Evolutionary conservation across 768 basidiomycete species (phyloP).

Genomic region (Hebeloma cylindrosporum): DNA sequence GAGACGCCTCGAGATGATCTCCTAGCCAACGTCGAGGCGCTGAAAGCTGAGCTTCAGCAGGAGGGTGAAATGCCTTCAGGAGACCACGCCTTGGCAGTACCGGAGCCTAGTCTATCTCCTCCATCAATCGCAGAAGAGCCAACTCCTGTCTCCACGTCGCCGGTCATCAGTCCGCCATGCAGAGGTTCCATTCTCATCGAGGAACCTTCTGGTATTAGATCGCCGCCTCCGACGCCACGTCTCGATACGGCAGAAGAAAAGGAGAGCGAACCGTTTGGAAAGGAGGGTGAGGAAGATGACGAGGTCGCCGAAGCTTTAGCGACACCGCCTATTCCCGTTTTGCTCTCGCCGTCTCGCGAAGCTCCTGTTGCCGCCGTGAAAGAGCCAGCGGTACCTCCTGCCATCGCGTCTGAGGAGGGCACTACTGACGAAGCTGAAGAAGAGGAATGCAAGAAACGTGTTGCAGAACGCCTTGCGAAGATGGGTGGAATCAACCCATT

Average conservation of each 20-base stretch:
- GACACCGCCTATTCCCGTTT: too few species aligned
- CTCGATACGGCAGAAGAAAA: not conserved
- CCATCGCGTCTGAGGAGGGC: not conserved
- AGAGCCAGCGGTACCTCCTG: not conserved
- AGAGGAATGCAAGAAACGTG: conserved; percentile 51
- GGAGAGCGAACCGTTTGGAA: conserved; percentile 29
- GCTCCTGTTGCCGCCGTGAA: not conserved
- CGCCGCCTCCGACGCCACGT: not conserved
- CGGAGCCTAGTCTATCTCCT: not conserved
- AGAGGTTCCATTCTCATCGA: too few species aligned
- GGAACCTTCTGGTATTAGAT: not conserved
- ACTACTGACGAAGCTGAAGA: conserved; percentile 29
- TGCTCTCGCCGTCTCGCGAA: too few species aligned
- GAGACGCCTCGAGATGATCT: too few species aligned
- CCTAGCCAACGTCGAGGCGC: too few species aligned
- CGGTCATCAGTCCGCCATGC: too few species aligned
- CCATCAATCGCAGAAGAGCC: not conserved
- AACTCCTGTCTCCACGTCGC: not conserved
- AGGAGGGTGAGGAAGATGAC: conserved; percentile 48
- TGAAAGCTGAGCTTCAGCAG: too few species aligned
- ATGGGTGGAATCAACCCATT: conserved; percentile 72
- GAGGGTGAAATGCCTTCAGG: not conserved
- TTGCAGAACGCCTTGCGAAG: conserved; percentile 63
- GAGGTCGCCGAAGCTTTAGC: not conserved
- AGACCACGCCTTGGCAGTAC: not conserved